Percentiles rank a stretch among this genome's conserved stretches.
Evolutionary conservation across 2,329 filamentous ascomycete species (phyloP).

Genomic region (Penicillium sp.): DNA sequence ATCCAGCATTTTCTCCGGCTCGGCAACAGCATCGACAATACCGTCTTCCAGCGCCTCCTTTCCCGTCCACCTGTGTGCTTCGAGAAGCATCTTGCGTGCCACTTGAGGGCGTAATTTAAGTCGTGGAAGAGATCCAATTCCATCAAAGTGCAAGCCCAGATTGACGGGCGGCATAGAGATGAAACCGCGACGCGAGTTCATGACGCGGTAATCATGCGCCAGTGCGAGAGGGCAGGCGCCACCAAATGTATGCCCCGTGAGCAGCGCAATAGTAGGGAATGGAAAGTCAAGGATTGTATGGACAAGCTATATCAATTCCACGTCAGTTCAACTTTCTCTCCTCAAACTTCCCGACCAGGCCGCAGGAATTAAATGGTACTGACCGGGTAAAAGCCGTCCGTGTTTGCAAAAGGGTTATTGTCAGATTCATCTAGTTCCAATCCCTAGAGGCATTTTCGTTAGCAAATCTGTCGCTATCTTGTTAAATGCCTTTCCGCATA

Average conservation of each 20-base stretch:
- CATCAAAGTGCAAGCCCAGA: slow-evolving; percentile 56
- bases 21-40: slow-evolving; percentile 53
- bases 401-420: slow-evolving; percentile 55
- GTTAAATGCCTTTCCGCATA: slow-evolving; percentile 11
- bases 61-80: slow-evolving; percentile 56
- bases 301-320: slow-evolving; percentile 32
- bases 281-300: slow-evolving; percentile 52
- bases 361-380: slow-evolving; percentile 26
- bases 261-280: slow-evolving; percentile 47
- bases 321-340: neutral
- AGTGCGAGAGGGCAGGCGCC: slow-evolving; percentile 50
- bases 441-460: slow-evolving; percentile 23
- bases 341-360: slow-evolving; percentile 23
- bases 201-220: slow-evolving; percentile 49
- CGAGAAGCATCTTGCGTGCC: slow-evolving; percentile 57
- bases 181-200: slow-evolving; percentile 49
- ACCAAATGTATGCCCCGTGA: slow-evolving; percentile 52
- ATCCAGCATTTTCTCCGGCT: slow-evolving; percentile 51
- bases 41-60: slow-evolving; percentile 52
- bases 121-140: slow-evolving; percentile 53
- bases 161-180: slow-evolving; percentile 55
- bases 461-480: neutral
- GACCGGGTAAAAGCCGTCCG: slow-evolving; percentile 58
- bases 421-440: slow-evolving; percentile 50
- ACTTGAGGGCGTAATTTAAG: slow-evolving; percentile 52